phyloP scores from a whole-genome alignment of 202 grass and related monocot genomes.

The Schoenoplectus triqueter region DNA sequence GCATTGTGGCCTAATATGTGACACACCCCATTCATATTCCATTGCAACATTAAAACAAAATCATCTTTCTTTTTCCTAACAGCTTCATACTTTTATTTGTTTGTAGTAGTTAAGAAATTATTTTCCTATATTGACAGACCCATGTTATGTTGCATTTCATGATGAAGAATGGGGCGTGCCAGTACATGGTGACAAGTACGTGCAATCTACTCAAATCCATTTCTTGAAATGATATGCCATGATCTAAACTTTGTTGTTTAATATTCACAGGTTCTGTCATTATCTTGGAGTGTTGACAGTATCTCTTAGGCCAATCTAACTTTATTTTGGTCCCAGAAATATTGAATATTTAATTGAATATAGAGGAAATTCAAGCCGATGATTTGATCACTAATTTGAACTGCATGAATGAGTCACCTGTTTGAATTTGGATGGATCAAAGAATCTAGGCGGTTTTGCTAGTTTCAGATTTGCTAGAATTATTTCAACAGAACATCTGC shows the following conservation, averaged over 20 bases:
- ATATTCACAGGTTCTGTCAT: background rate
- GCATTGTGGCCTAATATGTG: background rate
- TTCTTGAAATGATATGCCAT: slow-evolving; percentile 18
- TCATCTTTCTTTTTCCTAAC: background rate
- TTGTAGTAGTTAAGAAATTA: background rate
- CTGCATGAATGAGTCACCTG: slow-evolving; percentile 7
- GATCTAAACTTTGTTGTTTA: background rate
- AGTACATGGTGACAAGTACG: slow-evolving; percentile 97
- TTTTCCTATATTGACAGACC: slow-evolving; percentile 52
- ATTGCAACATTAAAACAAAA: background rate
- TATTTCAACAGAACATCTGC: background rate
- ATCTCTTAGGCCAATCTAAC: background rate
- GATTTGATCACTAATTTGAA: slow-evolving; percentile 24
- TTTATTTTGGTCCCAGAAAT: background rate
- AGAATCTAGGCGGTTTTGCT: background rate
- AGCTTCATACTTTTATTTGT: background rate
- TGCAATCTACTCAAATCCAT: background rate
- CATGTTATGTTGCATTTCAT: slow-evolving; percentile 88
- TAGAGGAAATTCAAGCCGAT: slow-evolving; percentile 3
- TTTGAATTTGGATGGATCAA: background rate
- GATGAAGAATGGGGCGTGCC: slow-evolving; percentile 97
- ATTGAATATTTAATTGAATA: background rate
- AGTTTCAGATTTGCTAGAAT: background rate
- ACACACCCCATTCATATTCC: background rate
- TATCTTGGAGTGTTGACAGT: slow-evolving; percentile 24